Evolutionary conservation across 306 rosid species (phyloP).

Genomic region (Dryas octopetala): DNA sequence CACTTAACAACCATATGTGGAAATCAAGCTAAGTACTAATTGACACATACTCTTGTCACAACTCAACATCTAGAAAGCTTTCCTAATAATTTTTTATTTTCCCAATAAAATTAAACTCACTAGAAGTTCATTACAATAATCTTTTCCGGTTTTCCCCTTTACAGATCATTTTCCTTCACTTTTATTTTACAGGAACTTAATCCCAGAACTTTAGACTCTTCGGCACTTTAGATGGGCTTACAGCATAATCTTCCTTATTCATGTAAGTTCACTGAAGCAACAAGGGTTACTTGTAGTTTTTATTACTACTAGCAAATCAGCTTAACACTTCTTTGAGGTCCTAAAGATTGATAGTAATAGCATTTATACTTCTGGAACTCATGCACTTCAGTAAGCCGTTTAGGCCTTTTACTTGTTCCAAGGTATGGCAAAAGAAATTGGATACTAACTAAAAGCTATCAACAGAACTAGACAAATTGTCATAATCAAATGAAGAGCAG

Average conservation of each 20-base stretch:
- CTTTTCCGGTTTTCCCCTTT: neutral
- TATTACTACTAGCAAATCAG: neutral
- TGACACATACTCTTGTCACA: neutral
- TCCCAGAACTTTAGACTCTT: neutral
- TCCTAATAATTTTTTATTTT: neutral
- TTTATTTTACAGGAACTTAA: neutral
- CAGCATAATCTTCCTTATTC: neutral
- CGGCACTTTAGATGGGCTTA: neutral
- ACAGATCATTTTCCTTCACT: neutral
- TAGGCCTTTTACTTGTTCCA: neutral
- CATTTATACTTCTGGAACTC: neutral
- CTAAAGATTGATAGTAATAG: neutral
- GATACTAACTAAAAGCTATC: conserved; percentile 6
- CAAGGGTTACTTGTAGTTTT: neutral
- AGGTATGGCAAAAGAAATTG: neutral
- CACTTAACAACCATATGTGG: neutral
- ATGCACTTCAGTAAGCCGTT: neutral
- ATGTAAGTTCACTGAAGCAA: neutral
- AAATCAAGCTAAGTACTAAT: neutral
- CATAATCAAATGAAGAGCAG: conserved; percentile 1
- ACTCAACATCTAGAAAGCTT: neutral
- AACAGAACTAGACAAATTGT: neutral
- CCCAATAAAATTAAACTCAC: neutral
- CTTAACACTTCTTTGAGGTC: conserved; percentile 6
- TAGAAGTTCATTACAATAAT: neutral